These are phyloP conservation scores for Tephrocybe sp. DNA, from an alignment of 768 basidiomycete genomes.

Conservation along the genomic window DNA sequence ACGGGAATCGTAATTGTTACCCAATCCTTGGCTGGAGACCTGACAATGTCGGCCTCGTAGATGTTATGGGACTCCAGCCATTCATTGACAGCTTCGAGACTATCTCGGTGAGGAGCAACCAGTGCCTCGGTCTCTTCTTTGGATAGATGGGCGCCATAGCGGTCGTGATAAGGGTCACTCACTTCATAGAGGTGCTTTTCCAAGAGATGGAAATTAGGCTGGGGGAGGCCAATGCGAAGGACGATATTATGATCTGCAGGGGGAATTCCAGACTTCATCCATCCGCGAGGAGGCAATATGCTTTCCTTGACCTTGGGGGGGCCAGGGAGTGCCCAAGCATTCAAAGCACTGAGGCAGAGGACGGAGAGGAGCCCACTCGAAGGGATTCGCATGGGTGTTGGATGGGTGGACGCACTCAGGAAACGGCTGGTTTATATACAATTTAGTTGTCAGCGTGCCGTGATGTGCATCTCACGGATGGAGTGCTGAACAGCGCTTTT, in stretches of 20 bases:
- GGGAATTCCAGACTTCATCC: constrained; percentile 43
- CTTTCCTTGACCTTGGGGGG: constrained; percentile 20
- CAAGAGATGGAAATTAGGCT: constrained; percentile 47
- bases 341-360: constrained; percentile 8
- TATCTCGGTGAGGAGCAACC: constrained; percentile 56
- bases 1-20: constrained; percentile 59
- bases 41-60: constrained; percentile 40
- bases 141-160: constrained; percentile 58
- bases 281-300: constrained; percentile 41
- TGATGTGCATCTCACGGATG: background rate
- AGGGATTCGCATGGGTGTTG: constrained; percentile 11
- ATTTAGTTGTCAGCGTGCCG: background rate
- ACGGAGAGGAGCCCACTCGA: constrained; percentile 11
- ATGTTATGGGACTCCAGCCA: constrained; percentile 66
- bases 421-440: constrained; percentile 2
- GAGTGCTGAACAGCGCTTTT: no score
- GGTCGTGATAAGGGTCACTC: constrained; percentile 54
- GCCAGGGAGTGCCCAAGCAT: constrained; percentile 11
- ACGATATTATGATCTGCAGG: constrained; percentile 45
- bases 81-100: constrained; percentile 51
- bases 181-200: constrained; percentile 56
- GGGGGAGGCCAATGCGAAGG: constrained; percentile 59
- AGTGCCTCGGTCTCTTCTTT: constrained; percentile 66
- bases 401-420: background rate
- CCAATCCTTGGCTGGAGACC: constrained; percentile 73